Conservation (phyloP, 2,329 filamentous ascomycete species). For the Xylaria sp. region DNA sequence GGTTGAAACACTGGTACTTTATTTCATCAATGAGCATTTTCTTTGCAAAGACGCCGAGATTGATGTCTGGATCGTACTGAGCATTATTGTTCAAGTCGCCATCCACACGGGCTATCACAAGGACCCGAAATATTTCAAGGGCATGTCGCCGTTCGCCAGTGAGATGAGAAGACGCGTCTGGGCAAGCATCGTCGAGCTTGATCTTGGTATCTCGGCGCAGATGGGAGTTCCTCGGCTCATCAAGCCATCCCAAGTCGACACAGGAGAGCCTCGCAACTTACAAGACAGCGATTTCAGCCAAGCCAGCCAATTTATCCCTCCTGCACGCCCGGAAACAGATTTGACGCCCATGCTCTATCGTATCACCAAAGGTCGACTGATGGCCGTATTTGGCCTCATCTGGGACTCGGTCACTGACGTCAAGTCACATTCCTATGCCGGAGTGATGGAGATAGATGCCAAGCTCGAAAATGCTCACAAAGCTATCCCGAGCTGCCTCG, state of each 20-base stretch:
- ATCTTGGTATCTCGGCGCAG: conserved; percentile 58
- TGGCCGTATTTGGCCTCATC: conserved; percentile 44
- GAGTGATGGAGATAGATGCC: conserved; percentile 43
- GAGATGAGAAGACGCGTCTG: conserved; percentile 61
- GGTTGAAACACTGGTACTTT: conserved; percentile 34
- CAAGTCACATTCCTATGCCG: conserved; percentile 39
- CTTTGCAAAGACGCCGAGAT: conserved; percentile 48
- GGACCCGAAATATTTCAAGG: conserved; percentile 56
- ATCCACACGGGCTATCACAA: conserved; percentile 58
- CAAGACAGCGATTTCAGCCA: conserved; percentile 57
- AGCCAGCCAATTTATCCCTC: conserved; percentile 51
- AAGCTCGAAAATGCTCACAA: conserved; percentile 34
- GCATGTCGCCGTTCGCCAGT: conserved; percentile 54
- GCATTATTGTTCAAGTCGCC: conserved; percentile 52
- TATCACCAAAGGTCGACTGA: conserved; percentile 45
- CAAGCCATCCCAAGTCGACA: conserved; percentile 55
- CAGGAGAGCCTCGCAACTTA: conserved; percentile 57
- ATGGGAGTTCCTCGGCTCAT: conserved; percentile 60
- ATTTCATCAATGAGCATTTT: conserved; percentile 48
- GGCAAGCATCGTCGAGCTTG: conserved; percentile 55
- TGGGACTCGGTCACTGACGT: conserved; percentile 41
- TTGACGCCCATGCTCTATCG: conserved; percentile 44
- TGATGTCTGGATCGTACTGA: conserved; percentile 51
- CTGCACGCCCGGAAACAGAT: conserved; percentile 48
- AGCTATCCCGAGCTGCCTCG: conserved; percentile 37